A percentile compares a stretch with the other conserved stretches of the same genome.
Evolutionary conservation across 2,329 filamentous ascomycete genomes (phyloP).

Genomic region (Coniochaeta sp.): DNA sequence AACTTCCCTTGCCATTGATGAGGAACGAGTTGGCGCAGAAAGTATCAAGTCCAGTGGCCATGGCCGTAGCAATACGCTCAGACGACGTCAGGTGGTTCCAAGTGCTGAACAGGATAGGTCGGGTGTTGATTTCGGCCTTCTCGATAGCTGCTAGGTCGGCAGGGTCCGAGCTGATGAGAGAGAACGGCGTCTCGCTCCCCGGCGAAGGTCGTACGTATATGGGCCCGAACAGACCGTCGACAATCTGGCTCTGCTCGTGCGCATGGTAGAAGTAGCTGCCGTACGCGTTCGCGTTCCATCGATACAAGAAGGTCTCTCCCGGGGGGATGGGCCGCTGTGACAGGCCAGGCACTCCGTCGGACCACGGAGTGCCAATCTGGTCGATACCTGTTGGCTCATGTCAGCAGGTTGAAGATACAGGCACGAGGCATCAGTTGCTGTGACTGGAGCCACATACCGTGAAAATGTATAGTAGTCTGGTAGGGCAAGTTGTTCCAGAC

Average conservation of each 20-base stretch:
- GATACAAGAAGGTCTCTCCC: constrained; percentile 40
- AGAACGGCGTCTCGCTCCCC: constrained; percentile 35
- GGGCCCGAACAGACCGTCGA: constrained; percentile 53
- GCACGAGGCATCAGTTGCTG: background rate
- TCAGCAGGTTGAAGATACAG: background rate
- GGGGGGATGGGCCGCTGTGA: constrained; percentile 44
- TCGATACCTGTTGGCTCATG: constrained; percentile 29
- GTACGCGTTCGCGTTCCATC: constrained; percentile 47
- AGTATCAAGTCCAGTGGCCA: constrained; percentile 36
- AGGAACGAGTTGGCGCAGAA: constrained; percentile 54
- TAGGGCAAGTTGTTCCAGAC: background rate
- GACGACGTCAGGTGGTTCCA: constrained; percentile 45
- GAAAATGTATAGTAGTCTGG: background rate
- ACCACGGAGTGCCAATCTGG: constrained; percentile 47
- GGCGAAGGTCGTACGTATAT: constrained; percentile 38
- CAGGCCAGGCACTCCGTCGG: constrained; percentile 52
- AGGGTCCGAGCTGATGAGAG: constrained; percentile 34
- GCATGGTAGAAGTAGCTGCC: constrained; percentile 58
- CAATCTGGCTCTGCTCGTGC: constrained; percentile 46
- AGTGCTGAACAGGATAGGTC: constrained; percentile 47
- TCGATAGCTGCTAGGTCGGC: constrained; percentile 34
- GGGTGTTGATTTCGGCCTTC: constrained; percentile 36
- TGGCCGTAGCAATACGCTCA: constrained; percentile 23
- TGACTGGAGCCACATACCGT: background rate
- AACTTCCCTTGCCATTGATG: constrained; percentile 52